A percentile compares a stretch with the other conserved stretches of the same genome.
Evolutionary conservation across 23 red algal species (phyloP).

Genomic region (Cyanidium caldarium): DNA sequence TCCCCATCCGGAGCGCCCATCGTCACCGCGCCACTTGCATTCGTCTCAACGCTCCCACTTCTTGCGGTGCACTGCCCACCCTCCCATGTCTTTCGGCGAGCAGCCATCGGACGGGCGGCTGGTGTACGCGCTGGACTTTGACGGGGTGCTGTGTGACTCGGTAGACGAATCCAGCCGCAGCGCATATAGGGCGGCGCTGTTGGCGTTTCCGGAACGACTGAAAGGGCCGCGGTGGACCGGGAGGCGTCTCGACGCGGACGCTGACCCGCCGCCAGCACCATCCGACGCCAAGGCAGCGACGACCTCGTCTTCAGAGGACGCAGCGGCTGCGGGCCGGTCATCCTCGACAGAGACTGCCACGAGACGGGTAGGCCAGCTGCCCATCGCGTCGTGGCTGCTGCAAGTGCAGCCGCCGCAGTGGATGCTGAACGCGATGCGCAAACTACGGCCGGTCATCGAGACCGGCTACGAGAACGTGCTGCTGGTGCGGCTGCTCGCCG

Average conservation of each 20-base stretch:
- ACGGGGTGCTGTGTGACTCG: slow-evolving; percentile 86
- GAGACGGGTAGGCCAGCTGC: too few species aligned
- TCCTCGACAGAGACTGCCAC: not conserved
- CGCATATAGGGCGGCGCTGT: slow-evolving; percentile 34
- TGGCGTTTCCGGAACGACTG: slow-evolving; percentile 18
- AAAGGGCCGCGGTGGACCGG: slow-evolving; percentile 3
- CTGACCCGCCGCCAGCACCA: too few species aligned
- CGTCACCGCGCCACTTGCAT: too few species aligned
- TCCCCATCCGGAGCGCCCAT: too few species aligned
- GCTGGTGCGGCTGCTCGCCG: slow-evolving; percentile 35
- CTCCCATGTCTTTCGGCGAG: not conserved
- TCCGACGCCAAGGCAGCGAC: not conserved
- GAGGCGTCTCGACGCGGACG: not conserved
- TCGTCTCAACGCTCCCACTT: too few species aligned
- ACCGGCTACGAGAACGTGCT: slow-evolving; percentile 89
- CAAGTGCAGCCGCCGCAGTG: not conserved
- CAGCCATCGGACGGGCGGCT: not conserved
- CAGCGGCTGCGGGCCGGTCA: not conserved
- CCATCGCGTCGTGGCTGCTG: not conserved
- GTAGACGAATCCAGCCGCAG: slow-evolving; percentile 34
- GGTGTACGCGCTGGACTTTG: slow-evolving; percentile 95
- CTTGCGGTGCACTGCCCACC: too few species aligned
- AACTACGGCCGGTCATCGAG: slow-evolving; percentile 56
- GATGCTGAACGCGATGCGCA: slow-evolving; percentile 24
- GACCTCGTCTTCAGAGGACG: not conserved